Base-by-base conservation (phyloP, 257 asterid species). In the Forsythia viridissima region DNA sequence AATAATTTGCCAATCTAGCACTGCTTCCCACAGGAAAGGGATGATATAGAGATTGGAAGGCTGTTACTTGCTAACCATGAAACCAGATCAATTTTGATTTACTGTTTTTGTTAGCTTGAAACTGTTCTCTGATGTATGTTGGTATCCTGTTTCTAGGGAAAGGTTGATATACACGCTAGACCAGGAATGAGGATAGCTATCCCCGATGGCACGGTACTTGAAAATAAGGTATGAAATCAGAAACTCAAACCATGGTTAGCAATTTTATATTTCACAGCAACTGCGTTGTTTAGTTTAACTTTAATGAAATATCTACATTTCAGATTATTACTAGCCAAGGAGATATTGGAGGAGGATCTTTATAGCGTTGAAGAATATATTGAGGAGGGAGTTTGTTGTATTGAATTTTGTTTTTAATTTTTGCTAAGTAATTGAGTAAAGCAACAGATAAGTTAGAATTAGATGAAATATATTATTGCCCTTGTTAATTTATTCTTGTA, bases 181-280 rank as follows among this genome's bases (percentile, higher is more conserved):
- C 90, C 90, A 5, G 84, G 84, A 44, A 73, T 76, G 86, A 91
- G 81, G 82, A 88, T 94, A 72, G 88, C 76, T 72, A 80, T 94
- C 39, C 97, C 97, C 5, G 93, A 90, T 73, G 92, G 91, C 36
- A 61, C 90, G 40, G 93, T 88, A 71, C 86, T 94, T 71, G 92
- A 86, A 85, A 86, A 94, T 85, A 87, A 73, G 90, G 98, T 93
- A 83, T 72, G 83, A 44, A 12, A 46, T 36, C 21, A n/a, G 24
- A 65, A 30, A n/a, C 39, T 65, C 20, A 8, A 59, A 74, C 34
- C 21, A 6, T 42, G 36, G 5, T 11, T 70, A 67, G 5, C 20
- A 0, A 5, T 9, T 59, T 70, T 44, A 42, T 77, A 75, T 21
- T 81, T 78, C 30, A 61, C 59, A 36, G 8, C 44, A 41, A 66